These are phyloP conservation scores for Penicillium ochrochloron DNA, from an alignment of 495 filamentous ascomycete species.

Conservation along the genomic window DNA sequence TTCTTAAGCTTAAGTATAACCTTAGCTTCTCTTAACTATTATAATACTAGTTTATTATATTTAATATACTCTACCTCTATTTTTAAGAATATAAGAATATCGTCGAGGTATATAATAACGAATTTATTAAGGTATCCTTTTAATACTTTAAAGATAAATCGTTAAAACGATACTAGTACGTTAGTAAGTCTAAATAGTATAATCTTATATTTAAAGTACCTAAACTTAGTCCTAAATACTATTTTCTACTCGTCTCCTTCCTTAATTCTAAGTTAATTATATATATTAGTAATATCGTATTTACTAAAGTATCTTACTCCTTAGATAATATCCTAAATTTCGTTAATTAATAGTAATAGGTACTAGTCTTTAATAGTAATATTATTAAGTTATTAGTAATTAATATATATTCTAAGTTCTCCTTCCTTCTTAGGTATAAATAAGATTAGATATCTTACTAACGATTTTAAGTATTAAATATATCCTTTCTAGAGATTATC, in stretches of 20 bases:
- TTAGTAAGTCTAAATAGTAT: constrained; percentile 28
- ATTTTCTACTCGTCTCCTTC: constrained; percentile 25
- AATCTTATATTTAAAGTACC: constrained; percentile 24
- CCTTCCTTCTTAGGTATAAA: constrained; percentile 37
- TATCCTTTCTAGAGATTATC: constrained; percentile 5
- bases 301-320: constrained; percentile 32
- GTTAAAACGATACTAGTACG: constrained; percentile 19
- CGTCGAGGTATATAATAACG: too few relatives aligned
- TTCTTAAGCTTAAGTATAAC: constrained; percentile 23
- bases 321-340: constrained; percentile 26
- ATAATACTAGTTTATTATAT: constrained; percentile 9
- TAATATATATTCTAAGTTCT: constrained; percentile 26
- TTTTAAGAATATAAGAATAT: constrained; percentile 1
- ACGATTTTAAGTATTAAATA: background rate
- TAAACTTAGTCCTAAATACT: constrained; percentile 23
- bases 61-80: background rate
- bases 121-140: background rate
- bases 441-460: constrained; percentile 20
- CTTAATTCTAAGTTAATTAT: constrained; percentile 23
- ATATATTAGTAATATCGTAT: constrained; percentile 29
- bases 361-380: constrained; percentile 35
- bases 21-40: constrained; percentile 10
- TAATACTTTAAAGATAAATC: background rate
- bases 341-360: constrained; percentile 24
- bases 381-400: constrained; percentile 34